Conservation (phyloP, 768 basidiomycete species). For the Agrocybe pediades region DNA sequence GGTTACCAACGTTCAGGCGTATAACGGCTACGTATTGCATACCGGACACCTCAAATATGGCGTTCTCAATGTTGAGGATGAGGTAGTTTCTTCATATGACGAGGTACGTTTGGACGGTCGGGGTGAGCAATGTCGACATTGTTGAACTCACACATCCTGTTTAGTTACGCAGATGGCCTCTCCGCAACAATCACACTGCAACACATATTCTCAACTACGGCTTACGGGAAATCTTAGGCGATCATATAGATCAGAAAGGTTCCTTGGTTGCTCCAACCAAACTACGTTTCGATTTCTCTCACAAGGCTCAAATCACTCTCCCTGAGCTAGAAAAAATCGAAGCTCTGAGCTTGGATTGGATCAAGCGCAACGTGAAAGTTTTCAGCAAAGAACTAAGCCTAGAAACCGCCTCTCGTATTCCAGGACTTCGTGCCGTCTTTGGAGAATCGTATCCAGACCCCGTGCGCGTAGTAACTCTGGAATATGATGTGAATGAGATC, state of each 20-base stretch:
- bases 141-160: too few relatives aligned
- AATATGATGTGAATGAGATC: conserved; percentile 87
- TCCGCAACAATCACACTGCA: conserved; percentile 97
- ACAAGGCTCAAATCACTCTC: conserved; percentile 83
- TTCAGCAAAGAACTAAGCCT: conserved; percentile 86
- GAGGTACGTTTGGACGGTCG: conserved; percentile 53
- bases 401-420: conserved; percentile 77
- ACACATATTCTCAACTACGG: conserved; percentile 97
- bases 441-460: conserved; percentile 98
- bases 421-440: conserved; percentile 96
- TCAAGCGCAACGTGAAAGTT: conserved; percentile 85
- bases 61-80: conserved; percentile 71
- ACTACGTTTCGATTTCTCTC: conserved; percentile 97
- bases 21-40: conserved; percentile 95
- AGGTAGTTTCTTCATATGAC: conserved; percentile 89
- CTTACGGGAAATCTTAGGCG: conserved; percentile 91
- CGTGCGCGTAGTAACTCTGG: conserved; percentile 91
- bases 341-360: conserved; percentile 83
- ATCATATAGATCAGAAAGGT: conserved; percentile 98
- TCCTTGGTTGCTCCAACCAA: conserved; percentile 96
- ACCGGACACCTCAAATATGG: conserved; percentile 92
- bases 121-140: neutral
- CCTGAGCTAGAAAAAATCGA: conserved; percentile 85
- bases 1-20: conserved; percentile 91
- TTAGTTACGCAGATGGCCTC: conserved; percentile 89